These are phyloP conservation scores for Hymenoscyphus linearis DNA, from an alignment of 2,329 filamentous ascomycete species.

Conservation along the genomic window DNA sequence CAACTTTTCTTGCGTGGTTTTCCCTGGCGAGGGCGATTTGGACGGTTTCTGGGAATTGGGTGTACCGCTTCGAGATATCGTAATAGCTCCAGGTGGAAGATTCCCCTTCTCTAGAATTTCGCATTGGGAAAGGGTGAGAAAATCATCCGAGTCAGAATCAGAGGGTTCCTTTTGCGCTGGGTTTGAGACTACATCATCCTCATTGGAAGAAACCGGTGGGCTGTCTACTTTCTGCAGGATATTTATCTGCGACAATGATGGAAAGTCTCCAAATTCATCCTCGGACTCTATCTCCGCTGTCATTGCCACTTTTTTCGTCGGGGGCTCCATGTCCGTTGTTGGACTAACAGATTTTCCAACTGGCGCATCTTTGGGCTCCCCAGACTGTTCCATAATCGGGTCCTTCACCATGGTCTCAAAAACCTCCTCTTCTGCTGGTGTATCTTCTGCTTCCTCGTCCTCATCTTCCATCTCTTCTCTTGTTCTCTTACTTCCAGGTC, in stretches of 20 bases:
- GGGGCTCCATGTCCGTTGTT: neutral
- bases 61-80: neutral
- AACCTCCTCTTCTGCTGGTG: neutral
- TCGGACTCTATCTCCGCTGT: constrained; percentile 21
- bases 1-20: neutral
- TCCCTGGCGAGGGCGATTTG: neutral
- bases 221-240: constrained; percentile 23
- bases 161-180: neutral
- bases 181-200: neutral
- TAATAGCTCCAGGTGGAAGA: neutral
- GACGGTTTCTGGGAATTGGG: neutral
- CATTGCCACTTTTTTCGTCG: constrained; percentile 11
- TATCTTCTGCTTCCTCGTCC: constrained; percentile 19
- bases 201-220: constrained; percentile 9
- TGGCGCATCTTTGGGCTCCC: neutral
- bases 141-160: constrained; percentile 28
- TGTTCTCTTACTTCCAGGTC: constrained; percentile 23
- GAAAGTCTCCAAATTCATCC: constrained; percentile 32
- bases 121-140: constrained; percentile 27
- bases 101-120: constrained; percentile 22
- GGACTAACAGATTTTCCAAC: neutral
- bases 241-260: constrained; percentile 27
- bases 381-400: neutral
- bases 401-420: neutral
- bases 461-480: constrained; percentile 18